Percentiles rank a stretch among this genome's conserved stretches.
Evolutionary conservation across 2,329 filamentous ascomycete genomes (phyloP).

Genomic region (Ophiostoma sp.): DNA sequence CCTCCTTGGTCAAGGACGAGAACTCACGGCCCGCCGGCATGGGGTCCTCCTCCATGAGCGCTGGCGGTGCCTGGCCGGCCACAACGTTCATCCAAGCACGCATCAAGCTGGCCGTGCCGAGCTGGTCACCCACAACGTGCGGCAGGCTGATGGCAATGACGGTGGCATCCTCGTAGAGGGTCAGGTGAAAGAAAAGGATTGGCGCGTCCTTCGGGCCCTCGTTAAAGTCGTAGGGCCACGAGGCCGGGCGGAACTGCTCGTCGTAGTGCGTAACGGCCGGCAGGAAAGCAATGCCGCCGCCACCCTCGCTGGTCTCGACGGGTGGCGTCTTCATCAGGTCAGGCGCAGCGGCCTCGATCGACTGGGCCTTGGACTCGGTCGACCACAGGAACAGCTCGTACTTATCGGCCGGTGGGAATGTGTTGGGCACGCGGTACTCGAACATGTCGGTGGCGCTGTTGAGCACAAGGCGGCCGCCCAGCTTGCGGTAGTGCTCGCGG

Average conservation of each 20-base stretch:
- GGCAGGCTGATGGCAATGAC: slow-evolving; percentile 20
- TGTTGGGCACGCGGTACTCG: slow-evolving; percentile 19
- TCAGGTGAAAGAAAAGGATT: slow-evolving; percentile 13
- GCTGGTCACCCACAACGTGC: slow-evolving; percentile 21
- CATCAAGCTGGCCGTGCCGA: slow-evolving; percentile 13
- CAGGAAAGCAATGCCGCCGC: slow-evolving; percentile 11
- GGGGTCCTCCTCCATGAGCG: slow-evolving; percentile 20
- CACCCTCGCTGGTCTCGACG: background rate
- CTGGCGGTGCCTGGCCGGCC: slow-evolving; percentile 3
- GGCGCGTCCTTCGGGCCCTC: slow-evolving; percentile 12
- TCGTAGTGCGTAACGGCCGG: background rate
- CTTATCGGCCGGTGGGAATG: background rate
- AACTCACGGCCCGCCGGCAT: slow-evolving; percentile 14
- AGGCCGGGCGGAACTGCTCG: background rate
- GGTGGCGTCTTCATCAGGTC: background rate
- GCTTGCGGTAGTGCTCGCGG: slow-evolving; percentile 24
- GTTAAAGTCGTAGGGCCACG: slow-evolving; percentile 11
- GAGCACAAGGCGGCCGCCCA: slow-evolving; percentile 9
- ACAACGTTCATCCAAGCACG: slow-evolving; percentile 17
- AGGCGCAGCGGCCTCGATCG: background rate
- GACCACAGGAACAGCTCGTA: slow-evolving; percentile 22
- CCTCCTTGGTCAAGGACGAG: background rate
- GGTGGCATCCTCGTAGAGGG: slow-evolving; percentile 10
- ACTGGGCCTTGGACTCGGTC: background rate
- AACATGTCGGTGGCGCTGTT: background rate